These are phyloP conservation scores for Epichloe aotearoae DNA, from an alignment of 2,329 filamentous ascomycete genomes.

Conservation along the genomic window DNA sequence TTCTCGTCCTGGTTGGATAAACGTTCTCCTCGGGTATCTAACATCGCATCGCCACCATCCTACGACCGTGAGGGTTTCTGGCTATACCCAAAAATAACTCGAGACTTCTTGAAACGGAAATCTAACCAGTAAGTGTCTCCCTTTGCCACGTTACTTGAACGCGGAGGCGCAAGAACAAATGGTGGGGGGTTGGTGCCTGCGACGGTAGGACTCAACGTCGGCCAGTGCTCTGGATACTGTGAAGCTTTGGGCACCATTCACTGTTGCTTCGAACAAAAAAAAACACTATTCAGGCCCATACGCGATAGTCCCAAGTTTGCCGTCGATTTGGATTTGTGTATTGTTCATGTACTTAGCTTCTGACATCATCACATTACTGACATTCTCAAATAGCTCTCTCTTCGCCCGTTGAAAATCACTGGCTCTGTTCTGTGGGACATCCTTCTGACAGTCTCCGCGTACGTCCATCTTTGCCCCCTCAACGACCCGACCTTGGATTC, in stretches of 20 bases:
- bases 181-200: background rate
- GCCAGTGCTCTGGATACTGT: background rate
- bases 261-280: background rate
- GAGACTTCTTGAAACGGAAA: background rate
- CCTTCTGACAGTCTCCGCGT: slow-evolving; percentile 7
- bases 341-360: background rate
- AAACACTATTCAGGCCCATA: background rate
- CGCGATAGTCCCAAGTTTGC: background rate
- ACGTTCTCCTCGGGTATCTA: background rate
- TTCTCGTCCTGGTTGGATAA: background rate
- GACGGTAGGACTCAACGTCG: background rate
- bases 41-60: background rate
- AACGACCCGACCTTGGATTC: background rate
- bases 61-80: background rate
- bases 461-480: background rate
- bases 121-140: background rate
- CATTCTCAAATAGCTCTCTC: background rate
- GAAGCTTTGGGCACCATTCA: background rate
- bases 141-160: background rate
- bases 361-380: background rate
- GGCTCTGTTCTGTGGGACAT: slow-evolving; percentile 14
- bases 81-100: background rate
- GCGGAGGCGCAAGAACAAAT: background rate
- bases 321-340: background rate
- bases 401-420: background rate